Conservation (phyloP, 2,329 filamentous ascomycete genomes). For the Ceratocystis smalleyi region DNA sequence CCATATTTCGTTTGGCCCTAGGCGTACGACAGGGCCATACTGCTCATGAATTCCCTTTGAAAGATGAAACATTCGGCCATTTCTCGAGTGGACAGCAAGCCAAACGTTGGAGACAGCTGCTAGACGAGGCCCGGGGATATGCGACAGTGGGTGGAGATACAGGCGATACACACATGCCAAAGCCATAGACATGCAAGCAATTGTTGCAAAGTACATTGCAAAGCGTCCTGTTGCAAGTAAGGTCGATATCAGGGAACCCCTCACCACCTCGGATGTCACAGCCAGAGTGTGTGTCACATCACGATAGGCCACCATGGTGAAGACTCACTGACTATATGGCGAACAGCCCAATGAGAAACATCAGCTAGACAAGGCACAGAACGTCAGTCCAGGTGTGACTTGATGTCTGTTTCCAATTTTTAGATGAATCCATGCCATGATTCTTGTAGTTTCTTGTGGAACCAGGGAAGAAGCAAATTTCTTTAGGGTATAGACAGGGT, state of each 20-base stretch:
- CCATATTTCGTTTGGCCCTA: conserved; percentile 40
- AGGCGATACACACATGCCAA: conserved; percentile 25
- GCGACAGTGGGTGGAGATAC: conserved; percentile 30
- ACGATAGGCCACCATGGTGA: background rate
- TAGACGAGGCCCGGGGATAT: conserved; percentile 31
- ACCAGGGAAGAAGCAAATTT: background rate
- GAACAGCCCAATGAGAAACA: background rate
- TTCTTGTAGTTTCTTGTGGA: background rate
- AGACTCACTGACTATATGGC: background rate
- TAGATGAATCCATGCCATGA: no score
- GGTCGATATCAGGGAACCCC: background rate
- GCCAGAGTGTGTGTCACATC: background rate
- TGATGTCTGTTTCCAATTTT: no score
- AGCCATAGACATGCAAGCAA: background rate
- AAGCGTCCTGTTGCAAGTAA: background rate
- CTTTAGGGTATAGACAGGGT: background rate
- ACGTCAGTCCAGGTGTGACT: background rate
- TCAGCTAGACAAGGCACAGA: background rate
- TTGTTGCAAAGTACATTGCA: background rate
- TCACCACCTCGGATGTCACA: background rate
- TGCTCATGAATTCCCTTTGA: conserved; percentile 30
- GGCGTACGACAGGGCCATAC: conserved; percentile 37
- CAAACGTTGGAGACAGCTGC: conserved; percentile 35
- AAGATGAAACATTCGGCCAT: conserved; percentile 29
- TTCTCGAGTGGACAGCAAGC: conserved; percentile 32